A percentile compares a stretch with the other conserved stretches of the same genome.
Conservation (phyloP, 169 alveolate genomes). For the Plasmodium billcollinsi region DNA sequence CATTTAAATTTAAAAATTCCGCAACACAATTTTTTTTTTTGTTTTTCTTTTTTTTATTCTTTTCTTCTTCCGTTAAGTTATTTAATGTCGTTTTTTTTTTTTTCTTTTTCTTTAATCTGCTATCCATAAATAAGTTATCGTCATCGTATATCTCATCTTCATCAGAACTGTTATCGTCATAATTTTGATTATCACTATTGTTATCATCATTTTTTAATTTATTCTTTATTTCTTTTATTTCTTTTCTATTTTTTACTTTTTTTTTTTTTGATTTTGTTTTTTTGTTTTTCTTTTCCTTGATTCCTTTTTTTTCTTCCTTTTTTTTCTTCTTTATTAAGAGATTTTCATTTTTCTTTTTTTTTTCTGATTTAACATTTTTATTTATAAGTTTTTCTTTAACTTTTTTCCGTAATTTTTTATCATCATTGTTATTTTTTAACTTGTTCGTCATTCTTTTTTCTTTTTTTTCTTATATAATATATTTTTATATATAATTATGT, state of each 20-base stretch:
- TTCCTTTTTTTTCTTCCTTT: conserved; percentile 1
- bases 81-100: background rate
- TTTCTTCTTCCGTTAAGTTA: background rate
- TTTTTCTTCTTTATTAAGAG: conserved; percentile 2
- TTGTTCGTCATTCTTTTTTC: too few species aligned
- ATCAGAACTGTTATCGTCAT: background rate
- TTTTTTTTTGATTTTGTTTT: conserved; percentile 35
- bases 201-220: background rate
- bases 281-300: conserved; percentile 8
- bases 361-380: background rate
- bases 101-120: conserved; percentile 24
- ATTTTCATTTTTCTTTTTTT: background rate
- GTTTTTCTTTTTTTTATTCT: background rate
- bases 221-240: background rate
- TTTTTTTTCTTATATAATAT: too few species aligned
- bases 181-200: background rate
- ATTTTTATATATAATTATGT: too few species aligned
- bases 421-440: too few species aligned
- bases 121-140: conserved; percentile 62
- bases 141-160: conserved; percentile 52
- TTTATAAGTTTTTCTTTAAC: background rate
- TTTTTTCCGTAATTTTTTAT: background rate
- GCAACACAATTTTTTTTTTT: conserved; percentile 4
- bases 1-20: conserved; percentile 4
- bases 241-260: background rate